These are phyloP conservation scores for Tephrocybe sp. DNA, from an alignment of 768 basidiomycete genomes.

Conservation along the genomic window DNA sequence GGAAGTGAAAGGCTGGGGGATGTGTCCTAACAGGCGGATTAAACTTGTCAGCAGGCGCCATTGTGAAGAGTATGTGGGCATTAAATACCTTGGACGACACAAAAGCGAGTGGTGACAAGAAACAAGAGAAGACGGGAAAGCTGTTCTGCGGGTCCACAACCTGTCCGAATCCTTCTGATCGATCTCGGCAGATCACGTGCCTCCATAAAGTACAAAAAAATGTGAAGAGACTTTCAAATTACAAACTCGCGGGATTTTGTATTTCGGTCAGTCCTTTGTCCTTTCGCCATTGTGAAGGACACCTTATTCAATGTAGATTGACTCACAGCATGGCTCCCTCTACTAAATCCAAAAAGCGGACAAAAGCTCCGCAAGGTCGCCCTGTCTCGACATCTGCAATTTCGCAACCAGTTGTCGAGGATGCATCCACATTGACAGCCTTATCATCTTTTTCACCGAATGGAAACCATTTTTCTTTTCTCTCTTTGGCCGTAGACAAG, in stretches of 20 bases:
- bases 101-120: neutral
- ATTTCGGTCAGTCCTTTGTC: slow-evolving; percentile 8
- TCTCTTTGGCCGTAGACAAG: slow-evolving; percentile 69
- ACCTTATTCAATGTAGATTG: neutral
- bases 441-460: slow-evolving; percentile 61
- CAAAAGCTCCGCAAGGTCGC: slow-evolving; percentile 51
- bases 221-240: neutral
- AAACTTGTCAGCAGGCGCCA: neutral
- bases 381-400: slow-evolving; percentile 53
- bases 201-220: slow-evolving; percentile 10
- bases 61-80: neutral
- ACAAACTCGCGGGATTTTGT: neutral
- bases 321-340: slow-evolving; percentile 36
- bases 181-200: slow-evolving; percentile 16
- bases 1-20: neutral
- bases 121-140: neutral
- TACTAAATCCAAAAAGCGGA: slow-evolving; percentile 51
- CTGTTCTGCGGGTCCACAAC: neutral
- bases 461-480: slow-evolving; percentile 54
- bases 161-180: slow-evolving; percentile 8
- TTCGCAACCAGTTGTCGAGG: slow-evolving; percentile 53
- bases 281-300: neutral
- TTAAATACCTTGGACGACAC: neutral
- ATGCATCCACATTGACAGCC: slow-evolving; percentile 37
- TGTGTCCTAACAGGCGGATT: neutral